Conservation (phyloP, 2,329 filamentous ascomycete species). For the Aspergillus arachidicola region DNA sequence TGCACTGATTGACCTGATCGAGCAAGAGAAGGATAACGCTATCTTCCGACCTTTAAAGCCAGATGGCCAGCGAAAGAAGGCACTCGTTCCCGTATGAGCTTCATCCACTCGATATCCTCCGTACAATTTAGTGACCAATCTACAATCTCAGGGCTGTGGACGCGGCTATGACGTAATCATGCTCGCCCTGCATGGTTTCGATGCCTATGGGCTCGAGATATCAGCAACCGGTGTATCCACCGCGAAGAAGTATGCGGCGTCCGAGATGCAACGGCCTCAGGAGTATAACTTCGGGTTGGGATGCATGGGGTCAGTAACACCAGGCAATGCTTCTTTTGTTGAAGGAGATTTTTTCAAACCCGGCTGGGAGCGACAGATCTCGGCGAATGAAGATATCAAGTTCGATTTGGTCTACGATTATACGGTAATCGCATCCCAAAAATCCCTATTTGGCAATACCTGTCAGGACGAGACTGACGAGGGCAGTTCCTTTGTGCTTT, state of each 20-base stretch:
- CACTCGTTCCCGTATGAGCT: slow-evolving; percentile 30
- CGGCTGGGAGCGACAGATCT: slow-evolving; percentile 11
- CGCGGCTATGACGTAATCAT: slow-evolving; percentile 36
- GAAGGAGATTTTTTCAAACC: slow-evolving; percentile 53
- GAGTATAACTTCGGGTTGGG: neutral
- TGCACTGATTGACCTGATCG: slow-evolving; percentile 32
- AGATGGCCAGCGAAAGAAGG: slow-evolving; percentile 27
- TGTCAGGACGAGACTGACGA: neutral
- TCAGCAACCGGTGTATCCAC: slow-evolving; percentile 24
- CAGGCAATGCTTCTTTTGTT: slow-evolving; percentile 54
- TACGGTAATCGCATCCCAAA: slow-evolving; percentile 50
- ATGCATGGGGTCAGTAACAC: neutral
- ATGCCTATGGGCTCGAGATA: slow-evolving; percentile 34
- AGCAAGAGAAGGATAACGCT: slow-evolving; percentile 17
- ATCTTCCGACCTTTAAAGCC: slow-evolving; percentile 21
- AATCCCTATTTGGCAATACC: neutral
- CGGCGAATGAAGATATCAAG: neutral
- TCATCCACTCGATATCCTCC: neutral
- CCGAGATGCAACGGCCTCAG: neutral
- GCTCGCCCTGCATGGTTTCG: slow-evolving; percentile 36
- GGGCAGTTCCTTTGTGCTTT: slow-evolving; percentile 65
- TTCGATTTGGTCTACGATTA: slow-evolving; percentile 37
- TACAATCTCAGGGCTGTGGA: slow-evolving; percentile 32
- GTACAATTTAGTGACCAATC: neutral
- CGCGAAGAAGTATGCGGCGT: slow-evolving; percentile 9